A percentile compares a stretch with the other conserved stretches of the same genome.
phyloP scores from a whole-genome alignment of 139 green algal genomes.

The Picochlorum sp. region DNA sequence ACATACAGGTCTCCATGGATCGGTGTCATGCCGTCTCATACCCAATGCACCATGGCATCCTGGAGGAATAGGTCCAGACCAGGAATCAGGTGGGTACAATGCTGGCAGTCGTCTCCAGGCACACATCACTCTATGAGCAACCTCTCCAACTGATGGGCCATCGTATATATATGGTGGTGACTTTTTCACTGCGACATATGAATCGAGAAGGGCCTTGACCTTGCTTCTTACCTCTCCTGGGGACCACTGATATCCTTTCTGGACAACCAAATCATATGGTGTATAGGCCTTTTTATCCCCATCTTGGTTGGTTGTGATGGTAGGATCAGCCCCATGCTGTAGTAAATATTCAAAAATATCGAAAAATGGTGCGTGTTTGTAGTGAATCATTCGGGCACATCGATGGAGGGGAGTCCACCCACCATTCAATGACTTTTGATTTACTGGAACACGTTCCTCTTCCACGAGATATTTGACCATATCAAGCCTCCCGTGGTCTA shows the following conservation, averaged over 20 bases:
- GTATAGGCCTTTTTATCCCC: neutral
- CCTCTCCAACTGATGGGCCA: constrained; percentile 2
- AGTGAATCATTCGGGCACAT: constrained; percentile 27
- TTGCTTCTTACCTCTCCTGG: neutral
- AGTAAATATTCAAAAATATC: constrained; percentile 38
- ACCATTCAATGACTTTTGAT: constrained; percentile 17
- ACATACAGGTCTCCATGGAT: constrained; percentile 7
- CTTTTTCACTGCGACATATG: too few relatives aligned
- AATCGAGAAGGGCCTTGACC: neutral
- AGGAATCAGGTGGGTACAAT: constrained; percentile 22
- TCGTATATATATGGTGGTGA: too few relatives aligned
- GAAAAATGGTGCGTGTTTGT: constrained; percentile 17
- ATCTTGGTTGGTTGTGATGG: constrained; percentile 1
- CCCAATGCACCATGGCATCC: constrained; percentile 17
- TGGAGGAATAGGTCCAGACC: constrained; percentile 24
- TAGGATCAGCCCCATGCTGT: constrained; percentile 23
- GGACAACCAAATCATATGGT: constrained; percentile 7
- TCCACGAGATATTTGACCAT: constrained; percentile 27
- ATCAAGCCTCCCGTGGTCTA: constrained; percentile 28
- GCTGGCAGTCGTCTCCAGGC: constrained; percentile 12
- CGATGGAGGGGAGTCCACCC: constrained; percentile 37
- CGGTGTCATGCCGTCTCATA: neutral
- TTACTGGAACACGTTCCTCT: constrained; percentile 17
- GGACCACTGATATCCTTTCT: constrained; percentile 4
- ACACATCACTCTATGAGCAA: neutral